Conservation (phyloP, 2,329 filamentous ascomycete species). For the Alternaria conjuncta region DNA sequence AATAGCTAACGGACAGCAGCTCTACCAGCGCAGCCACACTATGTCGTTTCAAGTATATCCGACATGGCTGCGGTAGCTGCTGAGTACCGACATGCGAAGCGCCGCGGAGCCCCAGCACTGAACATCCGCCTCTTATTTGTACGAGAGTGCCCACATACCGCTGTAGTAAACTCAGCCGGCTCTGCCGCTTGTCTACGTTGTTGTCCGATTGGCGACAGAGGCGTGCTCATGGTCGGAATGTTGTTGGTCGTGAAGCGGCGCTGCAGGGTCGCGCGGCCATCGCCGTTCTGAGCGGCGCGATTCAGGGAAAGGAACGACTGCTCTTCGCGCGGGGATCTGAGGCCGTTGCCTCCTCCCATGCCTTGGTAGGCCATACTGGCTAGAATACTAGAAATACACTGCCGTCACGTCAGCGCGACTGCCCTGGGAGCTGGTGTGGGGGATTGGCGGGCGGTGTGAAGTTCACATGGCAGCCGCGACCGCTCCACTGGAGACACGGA, state of each 20-base stretch:
- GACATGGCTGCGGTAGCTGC: not conserved
- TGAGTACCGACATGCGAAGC: slow-evolving; percentile 1
- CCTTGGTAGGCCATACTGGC: slow-evolving; percentile 68
- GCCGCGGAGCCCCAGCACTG: slow-evolving; percentile 1
- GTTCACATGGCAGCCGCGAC: slow-evolving; percentile 24
- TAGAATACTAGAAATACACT: slow-evolving; percentile 49
- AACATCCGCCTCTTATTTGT: slow-evolving; percentile 6
- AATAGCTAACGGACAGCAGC: slow-evolving; percentile 1
- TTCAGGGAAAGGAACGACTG: slow-evolving; percentile 75
- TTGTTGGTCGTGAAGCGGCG: slow-evolving; percentile 91
- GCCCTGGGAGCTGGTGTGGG: slow-evolving; percentile 29
- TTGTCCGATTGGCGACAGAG: slow-evolving; percentile 65
- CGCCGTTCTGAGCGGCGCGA: slow-evolving; percentile 62
- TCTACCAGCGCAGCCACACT: not conserved
- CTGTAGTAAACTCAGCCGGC: slow-evolving; percentile 60
- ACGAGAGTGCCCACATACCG: slow-evolving; percentile 51
- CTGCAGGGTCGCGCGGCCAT: slow-evolving; percentile 79
- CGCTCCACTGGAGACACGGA: slow-evolving; percentile 14
- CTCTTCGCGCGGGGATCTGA: slow-evolving; percentile 77
- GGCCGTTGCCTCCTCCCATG: slow-evolving; percentile 74
- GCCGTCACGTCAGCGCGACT: slow-evolving; percentile 37
- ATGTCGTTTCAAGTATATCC: not conserved
- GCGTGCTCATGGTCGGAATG: slow-evolving; percentile 79
- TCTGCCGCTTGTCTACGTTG: slow-evolving; percentile 62
- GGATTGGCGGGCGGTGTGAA: slow-evolving; percentile 47